These are phyloP conservation scores for Phialophora expanda DNA, from an alignment of 2,329 filamentous ascomycete species.

Conservation along the genomic window DNA sequence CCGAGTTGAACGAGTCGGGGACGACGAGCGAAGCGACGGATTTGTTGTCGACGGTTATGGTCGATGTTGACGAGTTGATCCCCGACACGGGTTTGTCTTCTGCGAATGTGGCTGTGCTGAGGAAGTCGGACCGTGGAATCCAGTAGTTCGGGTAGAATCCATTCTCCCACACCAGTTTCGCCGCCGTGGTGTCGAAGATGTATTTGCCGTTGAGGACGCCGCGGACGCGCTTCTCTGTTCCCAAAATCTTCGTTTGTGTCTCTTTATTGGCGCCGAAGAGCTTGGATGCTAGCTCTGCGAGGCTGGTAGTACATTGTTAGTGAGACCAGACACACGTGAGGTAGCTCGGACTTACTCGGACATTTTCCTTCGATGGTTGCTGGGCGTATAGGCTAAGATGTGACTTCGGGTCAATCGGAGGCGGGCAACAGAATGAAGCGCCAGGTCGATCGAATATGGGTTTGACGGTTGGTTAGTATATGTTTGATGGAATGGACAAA, in stretches of 20 bases:
- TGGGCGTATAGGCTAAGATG: constrained; percentile 3
- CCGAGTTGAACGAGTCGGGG: constrained; percentile 33
- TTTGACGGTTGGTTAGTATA: not conserved
- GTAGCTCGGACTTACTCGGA: constrained; percentile 15
- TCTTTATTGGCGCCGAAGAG: constrained; percentile 34
- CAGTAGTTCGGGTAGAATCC: constrained; percentile 38
- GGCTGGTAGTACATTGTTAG: constrained; percentile 19
- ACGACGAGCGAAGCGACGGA: constrained; percentile 31
- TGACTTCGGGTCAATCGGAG: constrained; percentile 16
- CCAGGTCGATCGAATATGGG: constrained; percentile 13
- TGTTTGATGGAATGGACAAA: not conserved
- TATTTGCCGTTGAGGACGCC: constrained; percentile 36
- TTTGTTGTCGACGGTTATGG: constrained; percentile 30
- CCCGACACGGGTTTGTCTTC: constrained; percentile 37
- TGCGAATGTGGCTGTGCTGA: constrained; percentile 33
- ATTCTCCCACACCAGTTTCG: constrained; percentile 39
- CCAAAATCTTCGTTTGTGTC: constrained; percentile 34
- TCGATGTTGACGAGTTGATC: constrained; percentile 33
- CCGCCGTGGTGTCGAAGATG: constrained; percentile 39
- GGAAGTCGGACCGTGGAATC: constrained; percentile 34
- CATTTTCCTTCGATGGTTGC: constrained; percentile 19
- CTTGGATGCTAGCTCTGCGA: constrained; percentile 36
- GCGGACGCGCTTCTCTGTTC: constrained; percentile 38
- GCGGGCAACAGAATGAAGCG: constrained; percentile 21
- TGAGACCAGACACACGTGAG: not conserved